A percentile compares a stretch with the other conserved stretches of the same genome.
These are phyloP conservation scores for Daedalea quercina DNA, from an alignment of 768 basidiomycete genomes.

Conservation along the genomic window DNA sequence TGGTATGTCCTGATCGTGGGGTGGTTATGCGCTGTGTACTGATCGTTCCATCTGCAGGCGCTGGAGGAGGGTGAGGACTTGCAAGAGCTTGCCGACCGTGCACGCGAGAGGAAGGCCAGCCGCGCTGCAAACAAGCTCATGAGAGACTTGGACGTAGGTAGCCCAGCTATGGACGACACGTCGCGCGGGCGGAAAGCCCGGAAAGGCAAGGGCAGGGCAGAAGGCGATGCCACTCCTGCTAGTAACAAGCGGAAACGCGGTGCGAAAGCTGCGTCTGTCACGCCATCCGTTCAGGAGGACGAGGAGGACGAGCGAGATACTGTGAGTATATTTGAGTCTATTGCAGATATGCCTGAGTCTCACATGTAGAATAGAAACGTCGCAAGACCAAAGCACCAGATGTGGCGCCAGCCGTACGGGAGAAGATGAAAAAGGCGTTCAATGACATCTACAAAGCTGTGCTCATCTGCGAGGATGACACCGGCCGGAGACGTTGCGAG, in stretches of 20 bases:
- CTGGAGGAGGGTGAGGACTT: constrained; percentile 79
- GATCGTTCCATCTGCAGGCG: constrained; percentile 35
- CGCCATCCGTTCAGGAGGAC: constrained; percentile 66
- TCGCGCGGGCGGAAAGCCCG: constrained; percentile 45
- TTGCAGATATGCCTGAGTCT: not conserved
- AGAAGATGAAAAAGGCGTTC: constrained; percentile 82
- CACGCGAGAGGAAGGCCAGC: constrained; percentile 59
- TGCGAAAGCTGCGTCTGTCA: constrained; percentile 68
- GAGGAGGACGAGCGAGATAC: constrained; percentile 71
- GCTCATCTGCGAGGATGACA: constrained; percentile 60
- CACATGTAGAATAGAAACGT: constrained; percentile 59
- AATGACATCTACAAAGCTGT: constrained; percentile 72
- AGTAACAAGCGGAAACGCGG: constrained; percentile 75
- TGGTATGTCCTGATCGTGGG: constrained; percentile 38
- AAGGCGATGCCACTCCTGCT: constrained; percentile 25
- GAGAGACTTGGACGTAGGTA: constrained; percentile 40
- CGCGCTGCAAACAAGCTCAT: constrained; percentile 53
- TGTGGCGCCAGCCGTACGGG: constrained; percentile 49
- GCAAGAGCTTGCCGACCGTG: constrained; percentile 62
- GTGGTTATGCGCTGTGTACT: not conserved
- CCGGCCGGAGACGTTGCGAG: constrained; percentile 76
- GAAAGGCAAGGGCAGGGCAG: constrained; percentile 44
- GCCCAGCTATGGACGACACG: constrained; percentile 20
- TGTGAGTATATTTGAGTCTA: constrained; percentile 32
- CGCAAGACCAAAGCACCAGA: constrained; percentile 69